Base-by-base conservation (phyloP, 257 asterid genomes). In the Primulina huaijiensis region DNA sequence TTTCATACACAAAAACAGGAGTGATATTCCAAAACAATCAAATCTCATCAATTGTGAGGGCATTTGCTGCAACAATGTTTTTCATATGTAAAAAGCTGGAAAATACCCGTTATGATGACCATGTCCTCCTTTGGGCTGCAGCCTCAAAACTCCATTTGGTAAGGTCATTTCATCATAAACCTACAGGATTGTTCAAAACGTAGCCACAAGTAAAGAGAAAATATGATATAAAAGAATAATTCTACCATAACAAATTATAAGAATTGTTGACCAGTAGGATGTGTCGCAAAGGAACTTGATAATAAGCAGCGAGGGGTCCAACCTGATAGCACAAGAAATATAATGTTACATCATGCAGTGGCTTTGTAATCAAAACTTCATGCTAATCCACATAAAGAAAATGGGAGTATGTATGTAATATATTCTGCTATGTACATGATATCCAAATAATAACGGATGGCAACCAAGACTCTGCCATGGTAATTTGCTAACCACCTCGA, bases 301-400 rank as follows among this genome's bases (percentile, higher is more conserved):
- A 94, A 81, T 89, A 86, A 63, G 96, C 96, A 65, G 99, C 97
- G 80, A 94, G 99, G 21, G 97, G 91, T 61, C 96, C 99, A 81
- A 91, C 90, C 99, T 93, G 79, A 70, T 52, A 70, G 62, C 38
- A 72, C 6, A 29, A 2, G 35, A 30, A 64, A 60, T 66, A 67
- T 37, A 16, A 29, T 12, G 38, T 12, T 31, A 62, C 8, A 21
- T 14, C 52, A 65, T 19, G 67, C 8, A 21, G 59, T 9, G 12
- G 33, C 25, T 20, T 68, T 60, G 2, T 53, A 43, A 40, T 43
- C 65, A 61, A 69, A 72, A 8, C 8, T 14, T 16, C 56, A 46
- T 16, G 19, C 8, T 46, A 46, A 14, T 16, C 56, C 56, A 16
- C 56, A 7, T 43, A 4, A 46, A 46, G 56, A 16, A 46, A 46